Evolutionary conservation across 2,329 filamentous ascomycete species (phyloP).

Genomic region (Pleomassaria siparia): DNA sequence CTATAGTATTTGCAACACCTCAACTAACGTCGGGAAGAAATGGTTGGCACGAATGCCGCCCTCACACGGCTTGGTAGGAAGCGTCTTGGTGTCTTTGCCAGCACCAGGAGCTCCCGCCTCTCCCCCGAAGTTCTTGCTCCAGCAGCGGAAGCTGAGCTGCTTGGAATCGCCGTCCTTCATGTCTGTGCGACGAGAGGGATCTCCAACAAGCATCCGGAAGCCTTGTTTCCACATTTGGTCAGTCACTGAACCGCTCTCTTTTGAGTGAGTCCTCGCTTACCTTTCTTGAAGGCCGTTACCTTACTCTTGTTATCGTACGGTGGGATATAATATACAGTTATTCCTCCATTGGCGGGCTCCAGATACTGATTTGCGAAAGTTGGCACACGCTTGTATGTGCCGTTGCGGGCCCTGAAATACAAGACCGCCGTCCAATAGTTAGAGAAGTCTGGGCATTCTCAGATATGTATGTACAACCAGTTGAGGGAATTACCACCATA

Average conservation of each 20-base stretch:
- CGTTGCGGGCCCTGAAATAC: slow-evolving; percentile 13
- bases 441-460: slow-evolving; percentile 4
- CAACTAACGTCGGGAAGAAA: slow-evolving; percentile 17
- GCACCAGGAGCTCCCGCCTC: slow-evolving; percentile 12
- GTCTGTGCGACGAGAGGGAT: slow-evolving; percentile 7
- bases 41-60: slow-evolving; percentile 19
- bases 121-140: slow-evolving; percentile 14
- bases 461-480: neutral
- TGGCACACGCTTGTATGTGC: slow-evolving; percentile 11
- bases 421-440: slow-evolving; percentile 14
- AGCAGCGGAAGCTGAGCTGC: slow-evolving; percentile 16
- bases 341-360: slow-evolving; percentile 13
- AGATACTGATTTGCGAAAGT: slow-evolving; percentile 13
- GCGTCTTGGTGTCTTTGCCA: slow-evolving; percentile 11
- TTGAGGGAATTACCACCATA: neutral
- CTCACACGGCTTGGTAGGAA: slow-evolving; percentile 13
- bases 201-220: slow-evolving; percentile 18
- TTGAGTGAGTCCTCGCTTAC: neutral
- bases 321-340: slow-evolving; percentile 17
- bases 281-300: slow-evolving; percentile 15
- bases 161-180: slow-evolving; percentile 9
- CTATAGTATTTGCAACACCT: neutral
- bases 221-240: slow-evolving; percentile 5
- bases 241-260: neutral
- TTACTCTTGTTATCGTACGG: slow-evolving; percentile 13